Percentiles rank a stretch among this genome's conserved stretches.
Conservation (phyloP, 495 filamentous ascomycete species). For the Daldinia vernicosa region DNA sequence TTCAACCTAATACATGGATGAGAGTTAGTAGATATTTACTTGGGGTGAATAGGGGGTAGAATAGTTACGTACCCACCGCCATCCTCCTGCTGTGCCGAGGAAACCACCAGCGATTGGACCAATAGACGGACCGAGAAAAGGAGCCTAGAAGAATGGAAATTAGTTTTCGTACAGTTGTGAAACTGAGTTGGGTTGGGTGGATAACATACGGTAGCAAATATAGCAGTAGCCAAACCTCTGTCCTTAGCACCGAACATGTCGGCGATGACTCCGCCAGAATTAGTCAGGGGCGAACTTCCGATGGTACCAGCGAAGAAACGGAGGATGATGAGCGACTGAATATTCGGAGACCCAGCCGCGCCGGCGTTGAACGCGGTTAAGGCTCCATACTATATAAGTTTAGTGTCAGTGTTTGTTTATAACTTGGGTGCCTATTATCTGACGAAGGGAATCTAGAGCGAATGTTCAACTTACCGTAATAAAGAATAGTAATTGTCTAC, state of each 20-base stretch:
- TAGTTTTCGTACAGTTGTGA: neutral
- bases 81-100: constrained; percentile 65
- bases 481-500: constrained; percentile 75
- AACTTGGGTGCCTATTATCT: no score
- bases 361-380: constrained; percentile 77
- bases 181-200: neutral
- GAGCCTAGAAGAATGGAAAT: constrained; percentile 50
- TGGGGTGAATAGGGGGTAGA: neutral
- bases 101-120: constrained; percentile 67
- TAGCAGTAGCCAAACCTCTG: constrained; percentile 68
- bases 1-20: constrained; percentile 50
- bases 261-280: constrained; percentile 77
- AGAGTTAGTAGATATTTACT: neutral
- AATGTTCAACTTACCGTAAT: constrained; percentile 51
- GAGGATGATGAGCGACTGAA: constrained; percentile 72
- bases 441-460: neutral
- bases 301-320: constrained; percentile 84
- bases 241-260: constrained; percentile 74
- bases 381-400: constrained; percentile 44
- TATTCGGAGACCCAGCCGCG: constrained; percentile 68
- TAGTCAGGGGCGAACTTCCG: constrained; percentile 76
- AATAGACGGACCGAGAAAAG: constrained; percentile 75
- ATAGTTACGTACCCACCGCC: constrained; percentile 62
- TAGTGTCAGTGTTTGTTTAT: neutral
- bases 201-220: constrained; percentile 63